phyloP scores from a whole-genome alignment of 169 alveolate species.

The Cryptosporidium parvum region DNA sequence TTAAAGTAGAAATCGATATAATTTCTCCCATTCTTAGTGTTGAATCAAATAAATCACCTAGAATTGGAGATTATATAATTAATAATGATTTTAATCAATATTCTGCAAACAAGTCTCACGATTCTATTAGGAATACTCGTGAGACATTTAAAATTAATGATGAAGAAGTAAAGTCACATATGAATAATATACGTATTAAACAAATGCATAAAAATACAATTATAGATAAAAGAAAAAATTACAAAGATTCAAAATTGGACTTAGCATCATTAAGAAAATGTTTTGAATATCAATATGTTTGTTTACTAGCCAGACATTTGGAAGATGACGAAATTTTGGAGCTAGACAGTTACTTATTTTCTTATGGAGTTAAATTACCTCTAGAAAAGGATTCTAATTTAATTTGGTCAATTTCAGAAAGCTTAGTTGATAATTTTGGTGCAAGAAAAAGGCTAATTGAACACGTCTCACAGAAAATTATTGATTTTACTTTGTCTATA shows the following conservation, averaged over 20 bases:
- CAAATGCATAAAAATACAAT: neutral
- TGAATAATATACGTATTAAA: neutral
- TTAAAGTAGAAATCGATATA: neutral
- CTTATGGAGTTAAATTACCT: neutral
- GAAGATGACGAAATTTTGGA: conserved; percentile 15
- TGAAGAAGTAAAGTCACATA: neutral
- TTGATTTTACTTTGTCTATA: conserved; percentile 5
- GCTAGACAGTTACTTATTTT: conserved; percentile 7
- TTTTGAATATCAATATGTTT: conserved; percentile 17
- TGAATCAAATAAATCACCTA: neutral
- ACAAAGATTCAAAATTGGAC: neutral
- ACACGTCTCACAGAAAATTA: conserved; percentile 5
- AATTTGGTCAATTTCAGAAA: conserved; percentile 58
- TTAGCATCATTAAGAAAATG: neutral
- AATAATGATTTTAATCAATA: neutral
- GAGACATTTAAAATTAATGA: neutral
- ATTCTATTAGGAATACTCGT: neutral
- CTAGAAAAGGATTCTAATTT: conserved; percentile 3
- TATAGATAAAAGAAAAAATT: neutral
- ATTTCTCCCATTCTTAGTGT: neutral
- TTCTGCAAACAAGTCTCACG: neutral
- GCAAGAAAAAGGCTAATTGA: conserved; percentile 43
- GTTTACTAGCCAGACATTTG: conserved; percentile 37
- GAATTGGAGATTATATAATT: neutral
- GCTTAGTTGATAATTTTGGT: conserved; percentile 56